Evolutionary conservation across 192 early-diverging fungal genomes (phyloP), one percentile per base, ranked within the genome.

Genomic region (Kappamyces sp.): DNA sequence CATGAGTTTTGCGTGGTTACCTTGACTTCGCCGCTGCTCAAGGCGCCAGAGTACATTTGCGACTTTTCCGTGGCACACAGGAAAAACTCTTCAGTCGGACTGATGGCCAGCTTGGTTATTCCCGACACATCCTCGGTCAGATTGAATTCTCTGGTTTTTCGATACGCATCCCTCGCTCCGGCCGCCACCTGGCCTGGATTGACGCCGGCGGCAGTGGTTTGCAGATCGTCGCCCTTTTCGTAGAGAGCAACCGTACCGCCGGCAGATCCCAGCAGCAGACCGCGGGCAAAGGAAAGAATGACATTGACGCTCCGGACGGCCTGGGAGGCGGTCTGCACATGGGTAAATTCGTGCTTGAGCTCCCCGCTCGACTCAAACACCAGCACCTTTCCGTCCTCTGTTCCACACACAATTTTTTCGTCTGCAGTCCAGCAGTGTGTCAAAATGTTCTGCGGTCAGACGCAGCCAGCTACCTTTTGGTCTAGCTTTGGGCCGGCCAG

Each of bases 331-430:
- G 50, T 65, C 31, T 5, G 31, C 44, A 58, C 33, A 54, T 58
- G 46, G 5, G 40, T 3, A 33, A 79, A 51, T 44, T 83, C 80
- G 23, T 41, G 48, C 32, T 70, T 68, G 55, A 77, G 71, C 53
- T 83, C 80, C 5, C 80, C 80, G 63, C 67, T 82, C 33, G 53
- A 44, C 58, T 83, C 80, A 53, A 75, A 80, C 36, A 80, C 62
- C 3, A 76, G 51, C 40, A 83, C 54, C 41, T 78, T 70, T 2
- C 67, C 74, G 47, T 81, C 78, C 31, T 78, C 73, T 3, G 75
- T 78, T 3, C 77, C 78, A 37, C 65, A 63, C 10, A 74, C 59
- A 43, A 83, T 67, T 3, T 72, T 65, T 15, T 78, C 74, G 31
- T 79, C 77, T 10, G 52, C 46, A 33, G 68, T 66, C 80, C 80